Conservation (phyloP, 768 basidiomycete genomes). For the Serendipita sp. region DNA sequence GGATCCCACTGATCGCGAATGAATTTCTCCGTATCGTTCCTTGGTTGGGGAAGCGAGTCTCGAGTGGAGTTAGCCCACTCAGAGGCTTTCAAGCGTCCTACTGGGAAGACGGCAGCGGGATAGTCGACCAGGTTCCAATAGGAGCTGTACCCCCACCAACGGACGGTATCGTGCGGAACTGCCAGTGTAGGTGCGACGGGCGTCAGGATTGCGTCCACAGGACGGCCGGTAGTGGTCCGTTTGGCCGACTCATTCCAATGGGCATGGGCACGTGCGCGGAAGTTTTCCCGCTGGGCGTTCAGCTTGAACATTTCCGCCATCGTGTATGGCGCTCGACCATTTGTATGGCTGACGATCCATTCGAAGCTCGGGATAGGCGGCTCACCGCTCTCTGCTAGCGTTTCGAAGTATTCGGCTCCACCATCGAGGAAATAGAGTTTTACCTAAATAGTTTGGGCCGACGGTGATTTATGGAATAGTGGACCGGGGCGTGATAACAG, state of each 20-base stretch:
- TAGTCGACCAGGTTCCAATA: slow-evolving; percentile 40
- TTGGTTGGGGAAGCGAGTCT: slow-evolving; percentile 11
- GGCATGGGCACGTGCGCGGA: slow-evolving; percentile 24
- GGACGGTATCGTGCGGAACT: slow-evolving; percentile 29
- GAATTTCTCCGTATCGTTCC: slow-evolving; percentile 23
- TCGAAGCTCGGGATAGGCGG: slow-evolving; percentile 25
- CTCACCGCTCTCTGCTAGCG: slow-evolving; percentile 20
- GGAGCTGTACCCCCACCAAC: slow-evolving; percentile 35
- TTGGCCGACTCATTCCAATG: slow-evolving; percentile 29
- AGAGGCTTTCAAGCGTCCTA: slow-evolving; percentile 21
- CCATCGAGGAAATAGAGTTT: slow-evolving; percentile 36
- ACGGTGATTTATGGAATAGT: background rate
- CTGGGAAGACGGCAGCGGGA: slow-evolving; percentile 32
- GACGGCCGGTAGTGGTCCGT: slow-evolving; percentile 26
- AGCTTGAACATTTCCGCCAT: slow-evolving; percentile 30
- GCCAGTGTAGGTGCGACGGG: slow-evolving; percentile 32
- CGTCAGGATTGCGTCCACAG: slow-evolving; percentile 31
- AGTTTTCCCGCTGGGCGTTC: slow-evolving; percentile 27
- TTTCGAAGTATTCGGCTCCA: slow-evolving; percentile 28
- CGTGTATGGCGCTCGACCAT: slow-evolving; percentile 22
- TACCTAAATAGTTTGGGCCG: slow-evolving; percentile 15
- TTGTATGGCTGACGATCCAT: slow-evolving; percentile 29
- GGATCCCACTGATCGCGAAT: slow-evolving; percentile 27
- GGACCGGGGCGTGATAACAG: slow-evolving; percentile 1
- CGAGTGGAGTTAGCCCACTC: slow-evolving; percentile 10